phyloP scores from a whole-genome alignment of 2,329 filamentous ascomycete genomes.

The Chaetoscypha palmicola region DNA sequence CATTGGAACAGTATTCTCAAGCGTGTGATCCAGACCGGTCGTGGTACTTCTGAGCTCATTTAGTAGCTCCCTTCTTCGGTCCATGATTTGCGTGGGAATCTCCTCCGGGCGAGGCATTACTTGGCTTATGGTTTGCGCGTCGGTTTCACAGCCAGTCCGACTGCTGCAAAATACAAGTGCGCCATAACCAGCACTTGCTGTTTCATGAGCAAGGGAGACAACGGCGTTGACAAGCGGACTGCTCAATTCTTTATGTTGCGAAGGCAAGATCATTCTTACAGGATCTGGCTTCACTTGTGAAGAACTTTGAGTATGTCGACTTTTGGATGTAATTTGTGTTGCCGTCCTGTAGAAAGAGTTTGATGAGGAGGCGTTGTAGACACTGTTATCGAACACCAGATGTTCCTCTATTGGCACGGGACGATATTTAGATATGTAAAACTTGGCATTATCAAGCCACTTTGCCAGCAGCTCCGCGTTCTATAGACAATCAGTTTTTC shows the following conservation, averaged over 20 bases:
- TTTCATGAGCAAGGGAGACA: constrained; percentile 62
- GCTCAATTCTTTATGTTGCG: constrained; percentile 52
- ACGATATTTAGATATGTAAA: constrained; percentile 65
- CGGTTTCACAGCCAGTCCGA: constrained; percentile 57
- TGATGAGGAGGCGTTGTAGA: constrained; percentile 57
- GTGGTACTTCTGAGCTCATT: constrained; percentile 58
- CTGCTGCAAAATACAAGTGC: constrained; percentile 69
- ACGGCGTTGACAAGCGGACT: constrained; percentile 64
- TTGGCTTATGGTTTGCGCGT: constrained; percentile 61
- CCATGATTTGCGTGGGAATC: constrained; percentile 42
- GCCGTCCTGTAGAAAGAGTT: constrained; percentile 51
- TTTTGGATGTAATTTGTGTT: constrained; percentile 38
- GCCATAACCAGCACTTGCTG: constrained; percentile 60
- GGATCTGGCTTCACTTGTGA: constrained; percentile 35
- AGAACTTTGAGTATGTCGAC: constrained; percentile 29
- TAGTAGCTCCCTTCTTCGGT: constrained; percentile 56
- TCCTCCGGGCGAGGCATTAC: constrained; percentile 47
- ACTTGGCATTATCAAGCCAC: constrained; percentile 61
- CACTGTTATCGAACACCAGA: constrained; percentile 61
- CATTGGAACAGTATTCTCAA: constrained; percentile 56
- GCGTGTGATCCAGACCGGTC: constrained; percentile 57
- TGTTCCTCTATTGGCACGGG: constrained; percentile 72
- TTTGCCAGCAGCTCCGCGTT: constrained; percentile 62
- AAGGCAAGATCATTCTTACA: constrained; percentile 45
- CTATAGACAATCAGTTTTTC: constrained; percentile 33